These are phyloP conservation scores for Xylaria sp. DNA, from an alignment of 2,329 filamentous ascomycete species.

Conservation along the genomic window DNA sequence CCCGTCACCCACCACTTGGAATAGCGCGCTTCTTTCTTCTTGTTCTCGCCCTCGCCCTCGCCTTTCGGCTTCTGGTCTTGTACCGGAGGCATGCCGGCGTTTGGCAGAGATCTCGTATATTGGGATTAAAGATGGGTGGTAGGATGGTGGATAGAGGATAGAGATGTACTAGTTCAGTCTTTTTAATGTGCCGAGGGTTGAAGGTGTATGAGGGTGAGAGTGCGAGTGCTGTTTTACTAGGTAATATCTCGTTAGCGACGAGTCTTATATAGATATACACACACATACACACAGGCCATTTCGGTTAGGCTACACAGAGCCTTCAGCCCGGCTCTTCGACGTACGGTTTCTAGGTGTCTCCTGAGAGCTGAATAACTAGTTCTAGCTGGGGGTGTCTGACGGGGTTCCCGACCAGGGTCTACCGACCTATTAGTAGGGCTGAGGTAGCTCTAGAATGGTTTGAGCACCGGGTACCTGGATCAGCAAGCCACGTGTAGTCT, in stretches of 20 bases:
- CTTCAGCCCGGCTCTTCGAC: background rate
- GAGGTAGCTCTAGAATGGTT: background rate
- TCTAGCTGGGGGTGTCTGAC: background rate
- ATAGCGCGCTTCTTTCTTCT: background rate
- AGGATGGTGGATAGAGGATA: background rate
- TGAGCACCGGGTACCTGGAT: background rate
- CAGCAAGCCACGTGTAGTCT: background rate
- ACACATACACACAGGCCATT: background rate
- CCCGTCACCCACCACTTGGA: background rate
- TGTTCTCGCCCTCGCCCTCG: background rate
- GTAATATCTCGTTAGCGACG: background rate
- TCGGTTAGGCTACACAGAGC: background rate
- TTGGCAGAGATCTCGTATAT: background rate
- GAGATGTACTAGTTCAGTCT: background rate
- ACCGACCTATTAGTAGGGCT: slow-evolving; percentile 2
- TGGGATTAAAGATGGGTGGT: background rate
- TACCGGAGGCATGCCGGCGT: background rate
- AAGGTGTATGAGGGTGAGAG: too few species aligned
- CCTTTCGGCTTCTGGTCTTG: background rate
- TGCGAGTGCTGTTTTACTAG: background rate
- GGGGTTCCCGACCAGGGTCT: background rate
- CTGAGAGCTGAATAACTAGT: background rate
- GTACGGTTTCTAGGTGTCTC: background rate
- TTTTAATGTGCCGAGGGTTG: too few species aligned
- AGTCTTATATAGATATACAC: background rate